Conservation (phyloP, 257 asterid genomes). For the Nicotiana knightiana region DNA sequence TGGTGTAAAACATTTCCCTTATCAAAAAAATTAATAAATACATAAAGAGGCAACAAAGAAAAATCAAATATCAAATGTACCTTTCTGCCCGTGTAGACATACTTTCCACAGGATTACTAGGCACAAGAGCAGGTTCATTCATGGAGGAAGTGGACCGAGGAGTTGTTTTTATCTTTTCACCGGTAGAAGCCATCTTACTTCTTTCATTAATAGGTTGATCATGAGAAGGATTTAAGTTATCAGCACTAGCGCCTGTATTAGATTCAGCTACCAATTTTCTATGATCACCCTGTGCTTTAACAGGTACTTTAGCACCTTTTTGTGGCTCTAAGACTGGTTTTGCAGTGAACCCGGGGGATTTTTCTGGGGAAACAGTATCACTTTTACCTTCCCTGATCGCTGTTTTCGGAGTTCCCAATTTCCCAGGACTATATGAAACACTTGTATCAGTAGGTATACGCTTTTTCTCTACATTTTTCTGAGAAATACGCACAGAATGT, state of each 20-base stretch:
- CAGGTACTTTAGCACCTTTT: conserved; percentile 32
- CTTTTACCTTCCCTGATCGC: conserved; percentile 37
- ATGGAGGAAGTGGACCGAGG: conserved; percentile 34
- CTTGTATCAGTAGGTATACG: conserved; percentile 30
- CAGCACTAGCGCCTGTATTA: conserved; percentile 30
- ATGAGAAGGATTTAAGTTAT: conserved; percentile 25
- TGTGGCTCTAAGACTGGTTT: conserved; percentile 38
- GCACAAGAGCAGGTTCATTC: conserved; percentile 33
- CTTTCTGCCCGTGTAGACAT: conserved; percentile 45
- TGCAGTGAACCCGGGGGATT: conserved; percentile 33
- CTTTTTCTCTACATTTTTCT: conserved; percentile 39
- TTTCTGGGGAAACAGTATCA: conserved; percentile 42
- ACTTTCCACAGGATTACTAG: conserved; percentile 38
- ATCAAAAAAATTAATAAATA: no score
- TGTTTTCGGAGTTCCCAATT: conserved; percentile 32
- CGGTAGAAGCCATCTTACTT: conserved; percentile 41
- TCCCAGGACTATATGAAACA: conserved; percentile 31
- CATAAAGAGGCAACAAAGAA: background rate
- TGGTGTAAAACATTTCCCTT: no score
- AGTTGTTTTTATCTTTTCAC: conserved; percentile 49
- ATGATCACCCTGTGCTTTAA: conserved; percentile 35
- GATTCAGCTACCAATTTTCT: conserved; percentile 40
- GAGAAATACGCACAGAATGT: conserved; percentile 31
- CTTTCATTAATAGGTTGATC: conserved; percentile 43
- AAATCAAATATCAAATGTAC: conserved; percentile 26